Evolutionary conservation across 2,329 filamentous ascomycete genomes (phyloP), one percentile per base, ranked within the genome.

Genomic region (Penicillium sp.): DNA sequence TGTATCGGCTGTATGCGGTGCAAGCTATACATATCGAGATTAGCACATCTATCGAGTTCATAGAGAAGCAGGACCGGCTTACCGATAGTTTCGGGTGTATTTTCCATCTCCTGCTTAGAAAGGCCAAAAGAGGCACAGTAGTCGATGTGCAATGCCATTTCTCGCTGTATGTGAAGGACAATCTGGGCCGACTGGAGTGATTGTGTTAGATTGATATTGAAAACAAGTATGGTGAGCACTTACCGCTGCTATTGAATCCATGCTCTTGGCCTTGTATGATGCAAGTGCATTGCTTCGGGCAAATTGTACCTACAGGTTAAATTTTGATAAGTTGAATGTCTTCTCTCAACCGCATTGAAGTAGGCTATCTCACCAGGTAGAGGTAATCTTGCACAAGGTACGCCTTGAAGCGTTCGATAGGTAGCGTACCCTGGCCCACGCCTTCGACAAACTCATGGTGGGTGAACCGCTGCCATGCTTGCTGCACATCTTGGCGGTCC

Each of bases 301-400:
- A 75, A 96, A 97, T 69, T 97, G 93, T 47, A 89, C 83, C 88
- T 92, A 50, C 17, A 47, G 13, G 19, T 19, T 38, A 21, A 43
- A 19, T 27, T 23, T 53, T 51, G 27, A 45, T 58, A 19, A 61
- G 52, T 60, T 31, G 53, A 45, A 12, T 45, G 8, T n/a, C 21
- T 27, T 35, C 29, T 35, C 12, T 6, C 9, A 21, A 47, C 33
- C 17, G 41, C 15, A n/a, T 41, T 25, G 10, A 27, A 42, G 17
- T 29, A 6, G 3, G 36, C 39, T 27, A 19, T 70, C 81, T 42
- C 67, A 94, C 89, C 43, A 97, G 78, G 69, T 94, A 97, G 5
- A 96, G 81, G 68, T 97, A 97, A 69, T 97, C 93, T 68, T 97
- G 93, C 10, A 94, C 83, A 55, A 97, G 85, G 71, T 97, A 97